Conservation (phyloP, 495 filamentous ascomycete genomes). For the Podospora pseudoanserina region DNA sequence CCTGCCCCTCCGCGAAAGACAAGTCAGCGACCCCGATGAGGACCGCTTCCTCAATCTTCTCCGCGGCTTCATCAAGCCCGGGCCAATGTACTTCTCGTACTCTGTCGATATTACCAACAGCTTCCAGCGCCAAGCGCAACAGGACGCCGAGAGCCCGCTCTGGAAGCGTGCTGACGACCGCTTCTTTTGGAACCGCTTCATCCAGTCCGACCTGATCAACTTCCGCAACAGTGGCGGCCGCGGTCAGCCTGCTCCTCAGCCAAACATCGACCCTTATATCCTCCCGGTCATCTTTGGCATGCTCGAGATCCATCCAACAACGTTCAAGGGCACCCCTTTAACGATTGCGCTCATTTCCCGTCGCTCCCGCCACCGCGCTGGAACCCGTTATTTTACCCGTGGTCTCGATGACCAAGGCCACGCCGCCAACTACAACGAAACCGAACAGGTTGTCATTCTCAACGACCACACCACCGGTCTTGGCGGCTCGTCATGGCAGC, state of each 20-base stretch:
- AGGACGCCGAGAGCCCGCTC: constrained; percentile 63
- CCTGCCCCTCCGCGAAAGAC: constrained; percentile 86
- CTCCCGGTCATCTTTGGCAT: constrained; percentile 93
- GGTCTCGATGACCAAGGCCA: constrained; percentile 91
- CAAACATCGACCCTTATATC: constrained; percentile 85
- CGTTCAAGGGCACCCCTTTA: constrained; percentile 73
- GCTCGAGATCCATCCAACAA: constrained; percentile 78
- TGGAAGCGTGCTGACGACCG: constrained; percentile 94
- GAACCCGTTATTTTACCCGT: constrained; percentile 90
- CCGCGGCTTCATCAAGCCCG: constrained; percentile 69
- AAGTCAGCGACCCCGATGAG: constrained; percentile 87
- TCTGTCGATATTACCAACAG: constrained; percentile 90
- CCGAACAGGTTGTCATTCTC: constrained; percentile 83
- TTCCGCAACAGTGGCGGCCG: constrained; percentile 57
- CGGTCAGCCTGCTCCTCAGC: constrained; percentile 62
- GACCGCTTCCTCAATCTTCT: constrained; percentile 81
- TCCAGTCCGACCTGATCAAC: constrained; percentile 87
- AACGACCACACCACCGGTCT: constrained; percentile 71
- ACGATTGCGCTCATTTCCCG: constrained; percentile 86
- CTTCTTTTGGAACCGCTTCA: constrained; percentile 97
- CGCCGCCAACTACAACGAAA: constrained; percentile 97
- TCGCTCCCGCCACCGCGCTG: constrained; percentile 77
- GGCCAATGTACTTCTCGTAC: constrained; percentile 98
- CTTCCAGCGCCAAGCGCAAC: constrained; percentile 84
- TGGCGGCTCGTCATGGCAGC: constrained; percentile 70